Conservation (phyloP, 768 basidiomycete genomes). For the Russula griseocarnosa region DNA sequence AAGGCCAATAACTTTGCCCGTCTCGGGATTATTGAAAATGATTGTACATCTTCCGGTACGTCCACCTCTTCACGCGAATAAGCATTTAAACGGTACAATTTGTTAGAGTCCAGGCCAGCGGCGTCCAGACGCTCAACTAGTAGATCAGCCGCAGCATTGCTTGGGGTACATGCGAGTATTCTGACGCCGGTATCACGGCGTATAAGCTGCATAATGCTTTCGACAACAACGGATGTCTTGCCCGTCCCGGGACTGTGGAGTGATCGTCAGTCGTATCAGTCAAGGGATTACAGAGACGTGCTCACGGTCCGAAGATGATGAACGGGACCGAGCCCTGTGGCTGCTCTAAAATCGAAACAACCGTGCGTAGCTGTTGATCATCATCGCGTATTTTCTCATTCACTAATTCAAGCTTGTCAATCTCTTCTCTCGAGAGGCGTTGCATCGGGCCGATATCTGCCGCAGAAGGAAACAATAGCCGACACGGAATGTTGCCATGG, state of each 20-base stretch:
- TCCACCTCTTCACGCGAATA: conserved; percentile 41
- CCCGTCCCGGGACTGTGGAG: conserved; percentile 40
- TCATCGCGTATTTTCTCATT: conserved; percentile 48
- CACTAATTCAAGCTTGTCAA: conserved; percentile 30
- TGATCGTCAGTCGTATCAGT: not conserved
- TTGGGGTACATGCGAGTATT: conserved; percentile 39
- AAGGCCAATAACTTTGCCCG: conserved; percentile 38
- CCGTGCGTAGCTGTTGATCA: conserved; percentile 46
- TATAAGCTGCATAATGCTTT: conserved; percentile 38
- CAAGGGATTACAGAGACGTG: not conserved
- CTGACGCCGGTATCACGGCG: conserved; percentile 25
- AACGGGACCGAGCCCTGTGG: conserved; percentile 51
- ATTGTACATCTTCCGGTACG: conserved; percentile 37
- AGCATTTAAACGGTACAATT: conserved; percentile 55
- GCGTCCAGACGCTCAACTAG: conserved; percentile 33
- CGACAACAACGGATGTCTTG: conserved; percentile 40
- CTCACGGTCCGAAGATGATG: conserved; percentile 61
- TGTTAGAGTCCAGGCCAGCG: conserved; percentile 25
- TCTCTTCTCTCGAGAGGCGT: conserved; percentile 23
- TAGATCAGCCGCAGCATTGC: conserved; percentile 38
- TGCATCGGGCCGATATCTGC: conserved; percentile 32
- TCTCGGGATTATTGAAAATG: conserved; percentile 40
- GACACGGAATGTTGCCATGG: conserved; percentile 34
- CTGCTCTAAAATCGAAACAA: conserved; percentile 44
- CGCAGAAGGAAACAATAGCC: conserved; percentile 48